Evolutionary conservation across 2,329 filamentous ascomycete species (phyloP).

Genomic region (Trichoderma pleuroti): DNA sequence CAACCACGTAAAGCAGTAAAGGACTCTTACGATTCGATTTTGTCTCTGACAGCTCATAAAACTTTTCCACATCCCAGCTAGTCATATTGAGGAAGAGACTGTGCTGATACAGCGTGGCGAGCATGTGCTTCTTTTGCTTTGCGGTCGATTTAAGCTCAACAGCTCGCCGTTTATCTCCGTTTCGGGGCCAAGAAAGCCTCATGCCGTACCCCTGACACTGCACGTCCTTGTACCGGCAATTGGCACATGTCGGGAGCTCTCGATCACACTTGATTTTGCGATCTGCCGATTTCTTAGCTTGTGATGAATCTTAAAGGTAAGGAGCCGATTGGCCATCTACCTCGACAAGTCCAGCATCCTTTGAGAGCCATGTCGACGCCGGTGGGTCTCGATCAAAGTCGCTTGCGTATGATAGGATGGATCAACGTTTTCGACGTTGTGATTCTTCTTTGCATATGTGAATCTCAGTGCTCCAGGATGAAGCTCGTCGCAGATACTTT

Average conservation of each 20-base stretch:
- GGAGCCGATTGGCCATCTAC: not conserved
- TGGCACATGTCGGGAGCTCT: not conserved
- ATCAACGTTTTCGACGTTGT: not conserved
- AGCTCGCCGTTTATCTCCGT: not conserved
- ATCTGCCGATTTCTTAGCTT: not conserved
- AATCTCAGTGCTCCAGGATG: not conserved
- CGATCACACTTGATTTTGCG: slow-evolving; percentile 8
- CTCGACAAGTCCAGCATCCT: slow-evolving; percentile 8
- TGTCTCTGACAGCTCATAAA: not conserved
- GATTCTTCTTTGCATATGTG: not conserved
- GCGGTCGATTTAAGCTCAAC: not conserved
- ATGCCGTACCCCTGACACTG: slow-evolving; percentile 1
- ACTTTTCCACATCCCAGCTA: not conserved
- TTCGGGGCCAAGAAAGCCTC: slow-evolving; percentile 5
- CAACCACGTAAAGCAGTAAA: not conserved
- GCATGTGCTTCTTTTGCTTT: not conserved
- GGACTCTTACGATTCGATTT: not conserved
- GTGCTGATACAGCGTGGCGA: not conserved
- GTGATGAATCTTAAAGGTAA: not conserved
- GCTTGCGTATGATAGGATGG: not conserved
- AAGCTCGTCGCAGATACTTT: not conserved
- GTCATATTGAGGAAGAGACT: not conserved
- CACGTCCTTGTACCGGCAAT: not conserved
- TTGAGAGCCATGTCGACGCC: not conserved
- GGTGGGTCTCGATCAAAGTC: not conserved